Conservation (phyloP, 176 grass and related monocot species). For the Triticum turgidum region DNA sequence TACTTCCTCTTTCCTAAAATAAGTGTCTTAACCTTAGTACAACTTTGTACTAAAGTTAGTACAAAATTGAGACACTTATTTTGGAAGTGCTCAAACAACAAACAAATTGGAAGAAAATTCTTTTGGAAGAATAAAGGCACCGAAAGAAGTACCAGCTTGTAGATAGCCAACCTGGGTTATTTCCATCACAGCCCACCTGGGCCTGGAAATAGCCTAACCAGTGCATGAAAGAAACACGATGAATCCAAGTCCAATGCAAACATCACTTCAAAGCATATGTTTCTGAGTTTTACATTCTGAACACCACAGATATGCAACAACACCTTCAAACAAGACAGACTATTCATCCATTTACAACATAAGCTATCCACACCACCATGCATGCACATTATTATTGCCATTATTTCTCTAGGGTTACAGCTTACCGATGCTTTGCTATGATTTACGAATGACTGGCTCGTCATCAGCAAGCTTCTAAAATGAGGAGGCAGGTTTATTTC, state of each 20-base stretch:
- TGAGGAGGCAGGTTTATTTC: slow-evolving; percentile 18
- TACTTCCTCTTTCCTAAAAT: not conserved
- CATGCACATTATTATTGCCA: slow-evolving; percentile 18
- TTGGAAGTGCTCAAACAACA: not conserved
- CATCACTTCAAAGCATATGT: slow-evolving; percentile 26
- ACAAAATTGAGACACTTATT: too few species aligned
- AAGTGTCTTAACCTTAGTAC: too few species aligned
- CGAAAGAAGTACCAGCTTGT: not conserved
- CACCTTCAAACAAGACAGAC: slow-evolving; percentile 28
- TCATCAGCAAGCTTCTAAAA: slow-evolving; percentile 35
- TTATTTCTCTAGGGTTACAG: slow-evolving; percentile 41
- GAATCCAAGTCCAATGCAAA: not conserved
- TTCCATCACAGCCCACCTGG: not conserved
- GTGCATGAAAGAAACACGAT: not conserved
- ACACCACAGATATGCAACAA: not conserved
- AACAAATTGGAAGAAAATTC: not conserved
- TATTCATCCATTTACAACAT: slow-evolving; percentile 43
- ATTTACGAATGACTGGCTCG: slow-evolving; percentile 3
- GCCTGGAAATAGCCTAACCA: not conserved
- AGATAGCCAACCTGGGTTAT: too few species aligned
- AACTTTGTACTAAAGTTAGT: too few species aligned
- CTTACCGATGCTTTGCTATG: slow-evolving; percentile 18
- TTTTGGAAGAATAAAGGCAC: not conserved
- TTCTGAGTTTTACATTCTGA: not conserved
- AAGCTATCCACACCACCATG: slow-evolving; percentile 33